Evolutionary conservation across 2,329 filamentous ascomycete genomes (phyloP).

Genomic region (Apiospora hydei): DNA sequence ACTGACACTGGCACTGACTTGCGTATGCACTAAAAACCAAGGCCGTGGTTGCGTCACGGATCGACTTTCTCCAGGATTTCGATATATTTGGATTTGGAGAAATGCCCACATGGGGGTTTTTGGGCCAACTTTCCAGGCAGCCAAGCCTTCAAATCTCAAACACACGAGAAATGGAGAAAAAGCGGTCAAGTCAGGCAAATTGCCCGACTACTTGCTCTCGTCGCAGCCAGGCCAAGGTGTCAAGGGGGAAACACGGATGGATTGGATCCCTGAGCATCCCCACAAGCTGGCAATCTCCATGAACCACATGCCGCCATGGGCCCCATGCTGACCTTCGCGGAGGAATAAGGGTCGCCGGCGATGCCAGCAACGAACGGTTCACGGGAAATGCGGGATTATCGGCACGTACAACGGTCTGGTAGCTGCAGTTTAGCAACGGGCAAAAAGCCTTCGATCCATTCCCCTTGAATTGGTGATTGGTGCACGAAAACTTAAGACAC

Average conservation of each 20-base stretch:
- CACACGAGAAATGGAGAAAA: constrained; percentile 17
- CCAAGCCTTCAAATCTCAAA: not conserved
- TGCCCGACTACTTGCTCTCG: not conserved
- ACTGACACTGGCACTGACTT: not conserved
- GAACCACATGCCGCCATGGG: constrained; percentile 2
- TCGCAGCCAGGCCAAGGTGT: not conserved
- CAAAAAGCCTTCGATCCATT: not conserved
- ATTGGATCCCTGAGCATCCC: constrained; percentile 5
- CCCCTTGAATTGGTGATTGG: not conserved
- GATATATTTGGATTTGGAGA: constrained; percentile 11
- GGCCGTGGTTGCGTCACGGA: constrained; percentile 17
- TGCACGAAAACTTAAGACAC: not conserved
- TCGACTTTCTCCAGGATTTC: constrained; percentile 19
- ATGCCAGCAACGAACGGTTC: not conserved
- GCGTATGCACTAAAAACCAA: constrained; percentile 17
- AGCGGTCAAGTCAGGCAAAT: constrained; percentile 23
- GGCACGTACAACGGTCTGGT: not conserved
- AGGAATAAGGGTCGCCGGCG: not conserved
- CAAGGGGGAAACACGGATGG: not conserved
- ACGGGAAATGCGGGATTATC: not conserved
- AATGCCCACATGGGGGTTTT: constrained; percentile 14
- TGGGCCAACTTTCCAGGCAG: constrained; percentile 6
- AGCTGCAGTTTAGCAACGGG: not conserved
- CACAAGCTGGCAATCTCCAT: constrained; percentile 13
- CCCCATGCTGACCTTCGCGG: constrained; percentile 1